These are phyloP conservation scores for Pythium myriotylum DNA, from an alignment of 352 stramenopile genomes.

Conservation along the genomic window DNA sequence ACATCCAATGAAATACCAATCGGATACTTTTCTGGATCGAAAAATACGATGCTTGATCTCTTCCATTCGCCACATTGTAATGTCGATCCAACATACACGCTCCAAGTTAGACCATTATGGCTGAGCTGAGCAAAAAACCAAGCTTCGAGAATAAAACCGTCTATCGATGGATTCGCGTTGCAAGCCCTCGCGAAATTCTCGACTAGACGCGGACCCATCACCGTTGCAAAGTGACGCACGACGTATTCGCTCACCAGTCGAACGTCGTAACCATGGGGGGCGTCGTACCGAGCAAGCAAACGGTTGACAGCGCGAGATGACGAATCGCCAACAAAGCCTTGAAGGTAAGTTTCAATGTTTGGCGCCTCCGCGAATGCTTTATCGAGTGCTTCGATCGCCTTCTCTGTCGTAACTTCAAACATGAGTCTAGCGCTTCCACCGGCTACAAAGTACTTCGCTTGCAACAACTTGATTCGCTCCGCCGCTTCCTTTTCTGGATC, in stretches of 20 bases:
- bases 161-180: constrained; percentile 13
- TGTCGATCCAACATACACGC: constrained; percentile 14
- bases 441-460: constrained; percentile 19
- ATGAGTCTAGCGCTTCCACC: constrained; percentile 19
- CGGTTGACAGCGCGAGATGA: constrained; percentile 11
- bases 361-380: constrained; percentile 5
- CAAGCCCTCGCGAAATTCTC: constrained; percentile 12
- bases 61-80: constrained; percentile 9
- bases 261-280: constrained; percentile 11
- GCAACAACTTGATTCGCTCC: constrained; percentile 12
- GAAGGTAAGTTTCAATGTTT: constrained; percentile 15
- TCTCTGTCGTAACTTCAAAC: constrained; percentile 17
- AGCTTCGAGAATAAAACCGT: constrained; percentile 22
- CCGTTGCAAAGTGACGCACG: constrained; percentile 15
- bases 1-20: constrained; percentile 15
- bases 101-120: constrained; percentile 16
- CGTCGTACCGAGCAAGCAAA: constrained; percentile 16
- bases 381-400: constrained; percentile 4
- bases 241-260: constrained; percentile 21
- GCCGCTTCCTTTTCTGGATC: neutral
- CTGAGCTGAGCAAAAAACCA: constrained; percentile 14
- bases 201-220: constrained; percentile 6
- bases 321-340: constrained; percentile 10
- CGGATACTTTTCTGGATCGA: constrained; percentile 21
- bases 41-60: constrained; percentile 16